Percentiles rank a stretch among this genome's conserved stretches.
These are phyloP conservation scores for Termitomyces heimii DNA, from an alignment of 768 basidiomycete species.

Conservation along the genomic window DNA sequence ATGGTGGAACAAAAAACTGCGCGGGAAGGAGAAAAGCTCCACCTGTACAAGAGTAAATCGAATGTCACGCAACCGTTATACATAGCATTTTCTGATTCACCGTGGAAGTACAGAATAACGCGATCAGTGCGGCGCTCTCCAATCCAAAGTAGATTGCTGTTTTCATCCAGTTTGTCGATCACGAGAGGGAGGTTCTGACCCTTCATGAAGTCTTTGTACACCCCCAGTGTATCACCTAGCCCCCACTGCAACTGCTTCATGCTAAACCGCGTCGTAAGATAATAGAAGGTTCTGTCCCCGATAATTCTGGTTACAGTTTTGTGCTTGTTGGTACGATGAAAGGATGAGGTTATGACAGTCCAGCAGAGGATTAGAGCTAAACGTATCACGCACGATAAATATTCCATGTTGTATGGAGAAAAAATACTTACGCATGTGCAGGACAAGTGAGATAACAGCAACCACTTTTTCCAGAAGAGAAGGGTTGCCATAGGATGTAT, in stretches of 20 bases:
- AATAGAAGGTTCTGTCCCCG: conserved; percentile 14
- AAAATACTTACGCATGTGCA: conserved; percentile 10
- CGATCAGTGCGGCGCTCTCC: conserved; percentile 24
- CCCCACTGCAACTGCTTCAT: conserved; percentile 20
- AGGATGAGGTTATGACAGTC: conserved; percentile 17
- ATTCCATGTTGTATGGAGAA: background rate
- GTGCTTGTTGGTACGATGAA: conserved; percentile 16
- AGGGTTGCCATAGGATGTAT: conserved; percentile 12
- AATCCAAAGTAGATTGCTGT: conserved; percentile 26
- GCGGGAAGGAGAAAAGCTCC: conserved; percentile 22
- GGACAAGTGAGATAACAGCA: background rate
- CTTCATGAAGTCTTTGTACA: conserved; percentile 20
- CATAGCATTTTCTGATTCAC: conserved; percentile 10
- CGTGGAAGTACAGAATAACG: conserved; percentile 27
- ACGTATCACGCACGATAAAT: background rate
- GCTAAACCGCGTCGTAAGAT: conserved; percentile 7
- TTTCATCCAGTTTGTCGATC: conserved; percentile 23
- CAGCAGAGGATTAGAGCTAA: conserved; percentile 17
- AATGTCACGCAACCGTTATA: background rate
- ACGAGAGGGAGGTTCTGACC: conserved; percentile 12
- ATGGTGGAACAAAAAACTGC: conserved; percentile 12
- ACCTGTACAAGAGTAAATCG: conserved; percentile 11
- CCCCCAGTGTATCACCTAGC: conserved; percentile 16
- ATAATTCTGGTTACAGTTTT: conserved; percentile 18
- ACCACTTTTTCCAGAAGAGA: conserved; percentile 9